Base-by-base conservation (phyloP, 192 early-diverging fungal species). In the Martensiomyces pterosporus region DNA sequence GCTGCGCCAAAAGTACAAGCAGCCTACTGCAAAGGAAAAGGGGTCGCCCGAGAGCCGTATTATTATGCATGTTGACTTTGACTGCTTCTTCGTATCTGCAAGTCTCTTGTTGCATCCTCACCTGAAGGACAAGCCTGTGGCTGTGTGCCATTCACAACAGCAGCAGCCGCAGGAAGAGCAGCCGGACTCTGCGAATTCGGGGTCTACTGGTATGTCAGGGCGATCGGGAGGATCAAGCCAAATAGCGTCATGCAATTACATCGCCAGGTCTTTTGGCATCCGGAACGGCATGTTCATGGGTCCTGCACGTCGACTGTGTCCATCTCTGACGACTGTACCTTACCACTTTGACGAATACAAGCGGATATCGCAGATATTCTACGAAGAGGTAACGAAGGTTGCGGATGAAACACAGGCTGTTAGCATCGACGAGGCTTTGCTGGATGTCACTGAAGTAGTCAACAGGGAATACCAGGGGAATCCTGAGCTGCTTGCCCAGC, bases 61-160 rank as follows among this genome's bases (percentile, higher is more conserved):
- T 7, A 78, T 85, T 29, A 83, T 91, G 77, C 91, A 97, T 60
- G 78, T 91, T 5, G 94, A 94, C 46, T 87, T 97, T 71, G 94
- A 97, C 74, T 93, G 90, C 60, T 97, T 93, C 47, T 97, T 97
- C 70, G 92, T 85, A 0, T 88, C 92, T 0, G 90, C 88, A 2
- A 85, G 84, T 0, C 61, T 91, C 24, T 73, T 79, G 37, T 77
- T 78, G 1, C 67, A 83, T 8, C 94, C 92, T 0, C 61, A 84
- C 36, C 58, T 93, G 16, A 54, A 41, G 14, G 61, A 79, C 27
- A 67, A 52, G 22, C 92, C 94, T 0, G 86, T 92, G 9, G 88
- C 75, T 3, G 77, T 88, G 1, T 84, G 82, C 17, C 87, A 92
- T 53, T 67, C 80, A 1, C 55, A 66, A 22, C 46, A 57, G 24